A percentile compares a stretch with the other conserved stretches of the same genome.
Conservation (phyloP, 495 filamentous ascomycete genomes). For the Viridothelium virens region DNA sequence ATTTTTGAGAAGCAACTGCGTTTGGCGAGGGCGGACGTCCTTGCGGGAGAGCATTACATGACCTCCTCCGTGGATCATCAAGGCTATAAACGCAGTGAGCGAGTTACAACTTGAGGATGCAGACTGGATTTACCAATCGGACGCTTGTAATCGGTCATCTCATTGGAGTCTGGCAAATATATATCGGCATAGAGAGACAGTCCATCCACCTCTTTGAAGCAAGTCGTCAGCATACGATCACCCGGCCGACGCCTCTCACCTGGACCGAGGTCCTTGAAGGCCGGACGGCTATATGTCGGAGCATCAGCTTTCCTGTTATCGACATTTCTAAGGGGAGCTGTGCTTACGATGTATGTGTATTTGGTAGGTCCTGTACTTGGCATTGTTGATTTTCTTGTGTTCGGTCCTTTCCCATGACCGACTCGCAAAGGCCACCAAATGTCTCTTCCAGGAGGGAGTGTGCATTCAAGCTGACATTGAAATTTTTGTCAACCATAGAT, state of each 20-base stretch:
- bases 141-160: neutral
- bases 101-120: neutral
- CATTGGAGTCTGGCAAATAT: neutral
- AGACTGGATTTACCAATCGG: neutral
- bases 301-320: neutral
- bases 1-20: constrained; percentile 29
- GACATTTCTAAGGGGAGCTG: neutral
- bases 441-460: neutral
- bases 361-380: neutral
- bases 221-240: neutral
- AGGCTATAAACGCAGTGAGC: constrained; percentile 29
- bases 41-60: constrained; percentile 42
- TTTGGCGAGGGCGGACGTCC: constrained; percentile 41
- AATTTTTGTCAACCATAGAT: neutral
- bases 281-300: neutral
- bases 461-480: neutral
- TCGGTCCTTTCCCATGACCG: neutral
- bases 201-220: neutral
- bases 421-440: neutral
- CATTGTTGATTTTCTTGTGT: neutral
- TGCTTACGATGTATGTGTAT: neutral
- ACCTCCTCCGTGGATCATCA: constrained; percentile 51
- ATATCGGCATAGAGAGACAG: neutral
- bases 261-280: neutral
- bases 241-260: neutral